Base-by-base conservation (phyloP, 805 yeast species). In the Candida germanica region DNA sequence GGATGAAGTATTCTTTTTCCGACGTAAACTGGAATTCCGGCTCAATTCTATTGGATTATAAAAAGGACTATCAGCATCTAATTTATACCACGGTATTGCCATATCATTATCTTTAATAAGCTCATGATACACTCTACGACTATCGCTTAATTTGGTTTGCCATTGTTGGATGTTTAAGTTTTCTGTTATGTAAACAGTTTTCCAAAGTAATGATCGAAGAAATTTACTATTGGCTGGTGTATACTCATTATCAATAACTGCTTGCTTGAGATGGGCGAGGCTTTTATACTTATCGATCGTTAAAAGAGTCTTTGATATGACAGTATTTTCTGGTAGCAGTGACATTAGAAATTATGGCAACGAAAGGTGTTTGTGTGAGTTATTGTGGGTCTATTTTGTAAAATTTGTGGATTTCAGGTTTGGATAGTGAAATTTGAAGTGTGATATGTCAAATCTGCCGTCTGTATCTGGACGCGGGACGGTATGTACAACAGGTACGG, bases 161-260 rank as follows among this genome's bases (percentile, higher is more conserved):
- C 73, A 67, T 4, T 40, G 31, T 22, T 53, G 58, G 29, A 64
- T 58, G 36, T 59, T 57, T 28, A 66, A 51, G 24, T 56, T 54
- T 20, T 64, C 64, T 11, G 69, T 61, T 22, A 67, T 58, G 14
- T 60, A 51, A 29, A 62, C 52, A 11, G 51, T 36, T 40, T 66
- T 67, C 72, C 72, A 67, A 6, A 66, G 37, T 25, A 67, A 50
- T 6, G 61, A 44, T 5, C 72, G 49, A 2, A 58, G 39, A 43
- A 58, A 66, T 20, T 47, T 40, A 18, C 43, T 30, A 10, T 40
- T 39, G 20, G 29, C 29, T 8, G 58, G 50, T 20, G 44, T 44
- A 47, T 63, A 64, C 11, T 59, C 65, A 38, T 55, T 51, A 22
- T 48, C 56, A 22, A 49, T 26, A 2, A 65, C 51, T 5, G 64